A percentile compares a stretch with the other conserved stretches of the same genome.
Conservation (phyloP, 345 rosid genomes). For the Lumnitzera racemosa region DNA sequence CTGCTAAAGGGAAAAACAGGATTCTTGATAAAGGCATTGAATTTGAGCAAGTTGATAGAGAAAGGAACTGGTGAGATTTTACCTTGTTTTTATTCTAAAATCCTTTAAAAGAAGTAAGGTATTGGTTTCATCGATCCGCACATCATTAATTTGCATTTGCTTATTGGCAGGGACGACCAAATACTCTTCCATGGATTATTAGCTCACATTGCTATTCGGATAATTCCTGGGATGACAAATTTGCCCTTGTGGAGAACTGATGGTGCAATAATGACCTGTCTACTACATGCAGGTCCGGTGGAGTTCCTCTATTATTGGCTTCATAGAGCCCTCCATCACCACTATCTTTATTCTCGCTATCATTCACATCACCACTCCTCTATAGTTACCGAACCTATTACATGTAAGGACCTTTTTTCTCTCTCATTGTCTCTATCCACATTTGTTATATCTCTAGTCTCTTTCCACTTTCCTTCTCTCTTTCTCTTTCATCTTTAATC, state of each 20-base stretch:
- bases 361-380: slow-evolving; percentile 96
- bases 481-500: no score
- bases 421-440: not conserved
- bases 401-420: slow-evolving; percentile 26
- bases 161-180: slow-evolving; percentile 60
- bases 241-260: slow-evolving; percentile 58
- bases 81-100: not conserved
- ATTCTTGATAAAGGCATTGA: slow-evolving; percentile 62
- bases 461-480: no score
- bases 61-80: slow-evolving; percentile 38
- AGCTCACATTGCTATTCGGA: slow-evolving; percentile 16
- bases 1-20: slow-evolving; percentile 49
- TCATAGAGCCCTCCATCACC: slow-evolving; percentile 74
- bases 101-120: not conserved
- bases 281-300: slow-evolving; percentile 70
- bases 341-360: slow-evolving; percentile 74
- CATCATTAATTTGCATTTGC: not conserved
- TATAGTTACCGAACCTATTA: slow-evolving; percentile 77
- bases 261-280: slow-evolving; percentile 30
- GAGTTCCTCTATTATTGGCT: slow-evolving; percentile 85
- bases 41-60: slow-evolving; percentile 76
- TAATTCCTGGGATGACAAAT: slow-evolving; percentile 19
- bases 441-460: no score
- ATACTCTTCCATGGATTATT: slow-evolving; percentile 50
- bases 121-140: not conserved